These are phyloP conservation scores for Eucalyptus tenuipes DNA, from an alignment of 345 rosid genomes.

Conservation along the genomic window DNA sequence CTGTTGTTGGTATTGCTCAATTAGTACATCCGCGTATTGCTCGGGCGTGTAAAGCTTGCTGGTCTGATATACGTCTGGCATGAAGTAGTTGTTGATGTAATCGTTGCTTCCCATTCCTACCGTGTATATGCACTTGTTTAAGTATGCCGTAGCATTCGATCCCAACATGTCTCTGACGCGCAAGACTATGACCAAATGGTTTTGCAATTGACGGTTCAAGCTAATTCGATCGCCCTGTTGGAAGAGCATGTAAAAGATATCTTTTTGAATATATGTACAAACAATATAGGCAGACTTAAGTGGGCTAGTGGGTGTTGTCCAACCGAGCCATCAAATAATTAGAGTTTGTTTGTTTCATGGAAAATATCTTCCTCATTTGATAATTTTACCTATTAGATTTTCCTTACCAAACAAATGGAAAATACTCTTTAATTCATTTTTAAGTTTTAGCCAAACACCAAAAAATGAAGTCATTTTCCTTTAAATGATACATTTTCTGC, in stretches of 20 bases:
- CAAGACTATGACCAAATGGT: background rate
- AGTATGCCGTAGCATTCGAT: background rate
- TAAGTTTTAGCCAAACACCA: background rate
- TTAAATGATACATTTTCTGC: too few relatives aligned
- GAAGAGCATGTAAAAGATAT: background rate
- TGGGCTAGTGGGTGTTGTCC: background rate
- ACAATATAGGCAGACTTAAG: background rate
- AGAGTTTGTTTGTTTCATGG: too few relatives aligned
- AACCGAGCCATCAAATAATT: background rate
- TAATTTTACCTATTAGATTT: background rate
- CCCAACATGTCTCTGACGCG: background rate
- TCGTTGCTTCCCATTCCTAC: conserved; percentile 25
- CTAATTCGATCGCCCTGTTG: background rate
- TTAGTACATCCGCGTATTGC: conserved; percentile 4
- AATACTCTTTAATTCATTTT: too few relatives aligned
- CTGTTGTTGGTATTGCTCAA: conserved; percentile 5
- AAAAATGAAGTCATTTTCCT: background rate
- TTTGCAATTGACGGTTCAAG: background rate
- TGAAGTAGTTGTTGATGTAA: conserved; percentile 22
- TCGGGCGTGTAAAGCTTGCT: background rate
- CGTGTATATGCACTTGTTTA: conserved; percentile 13
- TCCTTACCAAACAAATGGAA: background rate
- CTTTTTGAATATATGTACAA: background rate
- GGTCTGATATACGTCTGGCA: conserved; percentile 2
- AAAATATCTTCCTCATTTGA: background rate